A percentile compares a stretch with the other conserved stretches of the same genome.
Evolutionary conservation across 2,329 filamentous ascomycete genomes (phyloP).

Genomic region (Calonectria multiphialidica): DNA sequence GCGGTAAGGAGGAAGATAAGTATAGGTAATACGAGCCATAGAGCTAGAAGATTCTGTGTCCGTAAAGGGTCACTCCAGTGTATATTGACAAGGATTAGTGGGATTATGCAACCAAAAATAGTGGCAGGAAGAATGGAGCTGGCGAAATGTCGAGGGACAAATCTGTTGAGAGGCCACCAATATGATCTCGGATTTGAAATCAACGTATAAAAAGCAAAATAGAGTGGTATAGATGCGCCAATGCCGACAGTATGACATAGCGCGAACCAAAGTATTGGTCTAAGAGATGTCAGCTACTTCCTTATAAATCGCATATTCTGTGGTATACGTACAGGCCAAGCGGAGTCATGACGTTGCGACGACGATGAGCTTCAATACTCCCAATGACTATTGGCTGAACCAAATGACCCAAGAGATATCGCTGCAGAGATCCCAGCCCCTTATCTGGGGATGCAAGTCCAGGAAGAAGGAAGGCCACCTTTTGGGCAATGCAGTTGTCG

Average conservation of each 20-base stretch:
- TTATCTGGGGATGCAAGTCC: not conserved
- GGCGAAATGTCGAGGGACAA: not conserved
- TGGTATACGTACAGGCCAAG: not conserved
- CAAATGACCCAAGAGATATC: constrained; percentile 5
- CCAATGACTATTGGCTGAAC: not conserved
- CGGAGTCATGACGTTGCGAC: not conserved
- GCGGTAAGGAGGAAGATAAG: not conserved
- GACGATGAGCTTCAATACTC: not conserved
- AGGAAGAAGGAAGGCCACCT: not conserved
- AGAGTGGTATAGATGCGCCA: not conserved
- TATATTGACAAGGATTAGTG: not conserved
- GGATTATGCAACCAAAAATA: not conserved
- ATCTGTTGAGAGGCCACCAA: constrained; percentile 11
- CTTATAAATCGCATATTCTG: not conserved
- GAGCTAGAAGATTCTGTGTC: not conserved
- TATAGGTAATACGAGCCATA: not conserved
- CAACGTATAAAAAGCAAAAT: constrained; percentile 8
- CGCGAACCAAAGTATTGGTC: not conserved
- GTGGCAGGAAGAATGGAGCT: not conserved
- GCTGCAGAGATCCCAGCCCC: not conserved
- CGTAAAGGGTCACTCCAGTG: not conserved
- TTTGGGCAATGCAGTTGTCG: not conserved
- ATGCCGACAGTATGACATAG: not conserved
- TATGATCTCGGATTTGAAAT: not conserved
- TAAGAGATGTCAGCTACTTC: not conserved